Base-by-base conservation (phyloP, 257 asterid species). In the Capsicum rhomboideum region DNA sequence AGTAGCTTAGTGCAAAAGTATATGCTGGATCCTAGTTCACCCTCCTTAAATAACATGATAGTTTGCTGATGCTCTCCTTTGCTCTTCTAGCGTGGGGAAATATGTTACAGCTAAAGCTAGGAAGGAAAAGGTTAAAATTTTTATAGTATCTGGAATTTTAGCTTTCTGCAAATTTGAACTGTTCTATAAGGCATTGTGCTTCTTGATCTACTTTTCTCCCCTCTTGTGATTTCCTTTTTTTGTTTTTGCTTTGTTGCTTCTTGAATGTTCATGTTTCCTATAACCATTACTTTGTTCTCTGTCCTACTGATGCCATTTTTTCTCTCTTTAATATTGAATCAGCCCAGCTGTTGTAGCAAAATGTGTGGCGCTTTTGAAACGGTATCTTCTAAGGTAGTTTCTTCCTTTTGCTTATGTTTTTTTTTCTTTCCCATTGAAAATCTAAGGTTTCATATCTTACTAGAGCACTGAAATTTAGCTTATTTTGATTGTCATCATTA, bases 261-360 rank as follows among this genome's bases (percentile, higher is more conserved):
- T 29, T 16, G 79, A 23, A 63, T 20, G 66, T 58, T 83, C 52
- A 31, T 78, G 4, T 71, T 80, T 26, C 28, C 31, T 37, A 23
- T 50, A 20, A 37, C 8, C 50, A 64, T 71, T 68, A 56, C 59
- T 50, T 6, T 84, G 34, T 16, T 49, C 20, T 61, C 61, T 83
- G 31, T 52, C 31, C 82, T 29, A 83, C 89, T 88, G 78, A 83
- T 84, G 56, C 78, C 50, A 80, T 49, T 69, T 79, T 77, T 63
- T 86, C 84, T 82, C 31, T 87, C 52, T 63, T 37, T 82, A 28
- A 77, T 8, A 13, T 49, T 77, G 71, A 85, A 85, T 46, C 98
- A 97, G 99, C 88, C 99, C 99, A 75, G 99, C 99, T 78, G 99
- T 97, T 79, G 99, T 97, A 85, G 98, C 96, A 87, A 94, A 98